phyloP scores from a whole-genome alignment of 345 rosid species.

The Lumnitzera racemosa region DNA sequence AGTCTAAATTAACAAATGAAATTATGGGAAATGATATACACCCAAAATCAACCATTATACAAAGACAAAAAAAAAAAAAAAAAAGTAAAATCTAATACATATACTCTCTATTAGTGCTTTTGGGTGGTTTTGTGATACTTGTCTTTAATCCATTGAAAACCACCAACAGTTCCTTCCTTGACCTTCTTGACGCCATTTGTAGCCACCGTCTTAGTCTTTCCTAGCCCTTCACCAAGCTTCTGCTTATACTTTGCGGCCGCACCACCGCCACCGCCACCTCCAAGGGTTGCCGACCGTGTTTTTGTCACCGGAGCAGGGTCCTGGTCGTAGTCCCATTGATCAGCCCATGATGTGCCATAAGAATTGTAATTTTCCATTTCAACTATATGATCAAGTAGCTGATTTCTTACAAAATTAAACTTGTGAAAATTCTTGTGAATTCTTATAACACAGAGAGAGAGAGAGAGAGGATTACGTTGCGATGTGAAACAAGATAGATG shows the following conservation, averaged over 20 bases:
- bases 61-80: too few relatives aligned
- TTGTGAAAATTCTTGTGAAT: too few relatives aligned
- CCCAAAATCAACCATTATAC: too few relatives aligned
- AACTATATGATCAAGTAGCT: too few relatives aligned
- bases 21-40: too few relatives aligned
- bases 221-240: slow-evolving; percentile 47
- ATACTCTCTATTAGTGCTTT: slow-evolving; percentile 1
- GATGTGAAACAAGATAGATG: too few relatives aligned
- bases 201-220: slow-evolving; percentile 59
- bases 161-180: slow-evolving; percentile 42
- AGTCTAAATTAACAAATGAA: too few relatives aligned
- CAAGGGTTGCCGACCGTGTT: neutral
- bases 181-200: slow-evolving; percentile 51
- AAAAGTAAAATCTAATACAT: too few relatives aligned
- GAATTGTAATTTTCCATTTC: too few relatives aligned
- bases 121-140: slow-evolving; percentile 35
- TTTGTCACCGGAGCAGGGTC: neutral
- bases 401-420: too few relatives aligned
- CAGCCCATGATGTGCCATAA: slow-evolving; percentile 7
- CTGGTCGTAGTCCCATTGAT: slow-evolving; percentile 11
- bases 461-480: neutral
- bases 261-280: neutral
- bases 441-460: neutral
- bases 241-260: slow-evolving; percentile 5
- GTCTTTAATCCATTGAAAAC: slow-evolving; percentile 57